Conservation (phyloP, 2,329 filamentous ascomycete species). For the Allantophomopsis lycopodina region DNA sequence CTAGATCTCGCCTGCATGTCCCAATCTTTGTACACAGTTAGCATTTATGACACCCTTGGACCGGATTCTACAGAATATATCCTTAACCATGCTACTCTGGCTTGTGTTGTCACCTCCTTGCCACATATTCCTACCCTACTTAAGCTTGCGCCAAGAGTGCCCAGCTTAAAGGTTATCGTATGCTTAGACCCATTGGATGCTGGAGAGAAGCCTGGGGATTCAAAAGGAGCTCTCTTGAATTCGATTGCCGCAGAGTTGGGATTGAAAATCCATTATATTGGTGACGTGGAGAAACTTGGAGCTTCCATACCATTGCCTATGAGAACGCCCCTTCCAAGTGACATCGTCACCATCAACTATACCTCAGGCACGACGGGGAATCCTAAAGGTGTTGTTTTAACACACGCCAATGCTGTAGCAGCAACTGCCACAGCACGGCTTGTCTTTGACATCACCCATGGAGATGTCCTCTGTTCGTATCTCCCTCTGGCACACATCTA, state of each 20-base stretch:
- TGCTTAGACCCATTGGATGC: constrained; percentile 72
- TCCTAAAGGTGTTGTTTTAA: constrained; percentile 74
- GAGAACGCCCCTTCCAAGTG: constrained; percentile 58
- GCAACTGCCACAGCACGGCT: constrained; percentile 49
- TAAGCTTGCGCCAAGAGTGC: constrained; percentile 64
- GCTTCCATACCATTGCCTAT: constrained; percentile 50
- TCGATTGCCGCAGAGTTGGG: constrained; percentile 61
- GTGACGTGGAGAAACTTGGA: constrained; percentile 72
- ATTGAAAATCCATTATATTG: constrained; percentile 65
- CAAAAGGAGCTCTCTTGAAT: constrained; percentile 68
- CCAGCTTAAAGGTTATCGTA: constrained; percentile 75
- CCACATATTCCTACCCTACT: constrained; percentile 71
- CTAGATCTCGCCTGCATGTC: constrained; percentile 75
- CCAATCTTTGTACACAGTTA: constrained; percentile 79
- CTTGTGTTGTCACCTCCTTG: constrained; percentile 64
- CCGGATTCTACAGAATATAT: constrained; percentile 90
- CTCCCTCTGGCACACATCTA: constrained; percentile 92
- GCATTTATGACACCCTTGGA: constrained; percentile 91
- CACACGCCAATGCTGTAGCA: constrained; percentile 68
- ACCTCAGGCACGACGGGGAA: constrained; percentile 75
- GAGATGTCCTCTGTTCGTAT: constrained; percentile 68
- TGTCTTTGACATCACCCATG: constrained; percentile 31
- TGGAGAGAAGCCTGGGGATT: constrained; percentile 62
- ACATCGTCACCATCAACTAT: constrained; percentile 83
- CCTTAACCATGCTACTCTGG: constrained; percentile 74